Base-by-base conservation (phyloP, 352 stramenopile genomes). In the Phytophthora hybrid region DNA sequence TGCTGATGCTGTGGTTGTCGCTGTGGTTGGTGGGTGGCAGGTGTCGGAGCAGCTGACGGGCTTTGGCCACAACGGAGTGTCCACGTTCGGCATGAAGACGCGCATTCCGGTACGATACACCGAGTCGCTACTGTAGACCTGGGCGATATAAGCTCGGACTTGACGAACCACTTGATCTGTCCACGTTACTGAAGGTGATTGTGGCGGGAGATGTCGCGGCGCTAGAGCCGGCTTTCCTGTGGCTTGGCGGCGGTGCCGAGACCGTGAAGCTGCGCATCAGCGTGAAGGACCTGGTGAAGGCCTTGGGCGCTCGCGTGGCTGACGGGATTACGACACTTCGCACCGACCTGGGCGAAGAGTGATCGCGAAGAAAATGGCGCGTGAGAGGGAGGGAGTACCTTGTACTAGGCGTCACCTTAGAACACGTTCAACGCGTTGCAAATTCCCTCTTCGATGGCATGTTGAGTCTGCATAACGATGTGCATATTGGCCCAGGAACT, bases 31-130 rank as follows among this genome's bases (percentile, higher is more conserved):
- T 26, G 23, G 23, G 23, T 26, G 23, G 7, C 47, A 93, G 85
- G 69, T 82, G 32, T 93, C 88, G 21, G 81, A 87, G 34, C 63
- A 91, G 66, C 74, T 95, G 31, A 97, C 88, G 32, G 91, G 91
- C n/a, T 97, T 97, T 70, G 71, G 81, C 19, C 90, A 94, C 71
- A 97, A 97, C 57, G 91, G 87, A 59, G 85, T 97, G 6, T 94
- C 89, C 14, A 80, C 89, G 4, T 97, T 92, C 55, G 91, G 89
- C 47, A 94, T 95, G 90, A 85, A 88, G 65, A 83, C 69, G 5
- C 23, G 67, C 4, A 85, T 96, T 60, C 88, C 89, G 62, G 89
- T 96, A 59, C 51, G 41, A 41, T 41, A 39, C 23, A 26, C 23
- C 23, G 23, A 26, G 23, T 39, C 9, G 34, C 10, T 26, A 26